phyloP scores from a whole-genome alignment of 352 stramenopile species.

The Globisporangium cylindrosporum region DNA sequence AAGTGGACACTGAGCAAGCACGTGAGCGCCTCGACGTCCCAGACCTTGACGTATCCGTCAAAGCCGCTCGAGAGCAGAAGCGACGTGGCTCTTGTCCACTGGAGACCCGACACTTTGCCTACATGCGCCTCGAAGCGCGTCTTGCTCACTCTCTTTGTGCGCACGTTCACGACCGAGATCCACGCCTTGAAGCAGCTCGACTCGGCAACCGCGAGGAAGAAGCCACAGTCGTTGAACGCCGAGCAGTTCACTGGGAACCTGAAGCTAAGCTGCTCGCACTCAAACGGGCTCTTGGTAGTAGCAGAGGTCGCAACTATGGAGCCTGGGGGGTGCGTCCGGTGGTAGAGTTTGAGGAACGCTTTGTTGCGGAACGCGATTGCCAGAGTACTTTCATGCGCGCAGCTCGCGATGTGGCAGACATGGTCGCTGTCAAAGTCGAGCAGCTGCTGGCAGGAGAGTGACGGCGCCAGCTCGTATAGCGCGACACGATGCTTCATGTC shows the following conservation, averaged over 20 bases:
- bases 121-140: constrained; percentile 53
- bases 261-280: constrained; percentile 25
- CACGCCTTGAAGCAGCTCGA: constrained; percentile 46
- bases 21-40: constrained; percentile 32
- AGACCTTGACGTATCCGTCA: constrained; percentile 71
- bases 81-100: constrained; percentile 43
- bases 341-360: constrained; percentile 25
- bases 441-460: constrained; percentile 17
- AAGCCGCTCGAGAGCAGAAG: constrained; percentile 46
- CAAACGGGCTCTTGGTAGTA: neutral
- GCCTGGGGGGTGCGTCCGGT: too few species aligned
- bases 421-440: constrained; percentile 14
- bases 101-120: constrained; percentile 44
- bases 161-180: constrained; percentile 45
- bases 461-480: constrained; percentile 14
- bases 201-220: constrained; percentile 42
- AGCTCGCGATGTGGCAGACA: constrained; percentile 25
- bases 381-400: constrained; percentile 1
- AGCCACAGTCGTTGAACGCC: constrained; percentile 38
- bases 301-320: neutral
- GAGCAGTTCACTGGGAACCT: constrained; percentile 34
- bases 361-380: constrained; percentile 32
- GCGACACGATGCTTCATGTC: constrained; percentile 25
- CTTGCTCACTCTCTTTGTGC: constrained; percentile 16
- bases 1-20: constrained; percentile 43